phyloP scores from a whole-genome alignment of 257 asterid genomes.

The Sherardia arvensis region DNA sequence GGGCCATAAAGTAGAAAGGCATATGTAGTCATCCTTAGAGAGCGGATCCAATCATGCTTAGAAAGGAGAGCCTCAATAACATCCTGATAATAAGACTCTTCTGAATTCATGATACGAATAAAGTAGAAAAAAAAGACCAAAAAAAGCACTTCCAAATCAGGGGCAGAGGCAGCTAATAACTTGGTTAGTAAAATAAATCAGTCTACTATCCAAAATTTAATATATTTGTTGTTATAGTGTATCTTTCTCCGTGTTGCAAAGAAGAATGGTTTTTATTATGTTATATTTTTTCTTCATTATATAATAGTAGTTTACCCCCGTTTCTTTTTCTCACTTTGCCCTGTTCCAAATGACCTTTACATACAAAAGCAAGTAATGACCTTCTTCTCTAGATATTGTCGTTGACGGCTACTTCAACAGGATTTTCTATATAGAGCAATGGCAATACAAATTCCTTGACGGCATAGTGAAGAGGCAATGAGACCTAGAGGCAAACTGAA shows the following conservation, averaged over 20 bases:
- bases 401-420: neutral
- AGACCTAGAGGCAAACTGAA: neutral
- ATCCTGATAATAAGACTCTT: slow-evolving; percentile 33
- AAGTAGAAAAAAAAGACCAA: neutral
- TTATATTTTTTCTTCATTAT: no score
- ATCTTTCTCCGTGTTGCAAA: no score
- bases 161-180: neutral
- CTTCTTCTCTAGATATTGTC: neutral
- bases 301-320: no score
- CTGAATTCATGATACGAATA: neutral
- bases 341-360: no score
- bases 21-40: slow-evolving; percentile 77
- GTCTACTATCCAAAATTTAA: no score
- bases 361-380: neutral
- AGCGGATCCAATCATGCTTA: slow-evolving; percentile 74
- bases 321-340: no score
- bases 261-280: no score
- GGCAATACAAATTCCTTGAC: neutral
- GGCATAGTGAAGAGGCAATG: no score
- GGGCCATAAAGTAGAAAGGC: slow-evolving; percentile 87
- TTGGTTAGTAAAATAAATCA: neutral
- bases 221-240: no score
- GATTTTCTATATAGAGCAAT: neutral
- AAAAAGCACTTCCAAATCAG: neutral
- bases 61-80: slow-evolving; percentile 30